Evolutionary conservation across 75 land plant genomes (phyloP).

Genomic region (Adiantum capillusveneris): DNA sequence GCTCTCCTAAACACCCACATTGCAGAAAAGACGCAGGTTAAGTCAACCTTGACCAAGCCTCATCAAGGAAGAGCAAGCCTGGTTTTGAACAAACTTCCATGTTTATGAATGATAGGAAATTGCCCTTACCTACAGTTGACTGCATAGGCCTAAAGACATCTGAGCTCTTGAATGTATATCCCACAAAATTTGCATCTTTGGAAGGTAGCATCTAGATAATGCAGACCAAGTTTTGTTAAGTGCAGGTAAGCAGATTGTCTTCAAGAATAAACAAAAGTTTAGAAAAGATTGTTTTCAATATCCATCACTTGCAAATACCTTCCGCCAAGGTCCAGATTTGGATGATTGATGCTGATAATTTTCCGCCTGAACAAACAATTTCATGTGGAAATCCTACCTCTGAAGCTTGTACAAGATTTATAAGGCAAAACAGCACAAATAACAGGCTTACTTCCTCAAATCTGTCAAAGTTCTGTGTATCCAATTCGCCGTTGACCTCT

Average conservation of each 20-base stretch:
- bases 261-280: neutral
- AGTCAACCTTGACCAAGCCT: neutral
- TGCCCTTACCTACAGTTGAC: conserved; percentile 61
- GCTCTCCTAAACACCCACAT: too few relatives aligned
- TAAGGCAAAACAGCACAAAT: neutral
- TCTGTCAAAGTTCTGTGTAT: conserved; percentile 78
- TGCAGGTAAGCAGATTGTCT: conserved; percentile 1
- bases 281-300: neutral
- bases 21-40: conserved; percentile 7
- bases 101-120: neutral
- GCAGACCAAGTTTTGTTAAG: neutral
- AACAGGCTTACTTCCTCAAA: conserved; percentile 61
- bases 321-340: conserved; percentile 41
- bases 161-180: conserved; percentile 31
- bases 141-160: conserved; percentile 59
- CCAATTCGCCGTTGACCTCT: conserved; percentile 75
- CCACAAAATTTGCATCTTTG: conserved; percentile 18
- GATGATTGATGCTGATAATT: conserved; percentile 13
- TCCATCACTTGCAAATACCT: conserved; percentile 17
- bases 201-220: conserved; percentile 9
- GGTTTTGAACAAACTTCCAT: too few relatives aligned
- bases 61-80: too few relatives aligned
- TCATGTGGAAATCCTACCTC: neutral
- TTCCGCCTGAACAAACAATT: conserved; percentile 9
- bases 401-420: neutral